These are phyloP conservation scores for Pseudogymnoascus destructans DNA, from an alignment of 2,329 filamentous ascomycete genomes.

Conservation along the genomic window DNA sequence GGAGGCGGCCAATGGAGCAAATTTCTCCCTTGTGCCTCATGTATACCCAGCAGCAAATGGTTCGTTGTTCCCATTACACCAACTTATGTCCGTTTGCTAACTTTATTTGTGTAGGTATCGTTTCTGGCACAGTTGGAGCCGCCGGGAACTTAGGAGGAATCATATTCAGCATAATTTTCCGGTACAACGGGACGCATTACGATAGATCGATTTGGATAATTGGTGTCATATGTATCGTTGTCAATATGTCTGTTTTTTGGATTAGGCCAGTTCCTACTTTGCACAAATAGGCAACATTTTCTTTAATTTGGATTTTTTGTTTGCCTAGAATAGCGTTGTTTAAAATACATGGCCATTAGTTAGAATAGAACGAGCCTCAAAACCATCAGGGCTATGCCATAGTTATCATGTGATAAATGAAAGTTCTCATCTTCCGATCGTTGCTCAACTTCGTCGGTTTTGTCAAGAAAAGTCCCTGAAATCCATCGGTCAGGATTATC, in stretches of 20 bases:
- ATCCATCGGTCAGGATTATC: neutral
- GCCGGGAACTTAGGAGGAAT: conserved; percentile 73
- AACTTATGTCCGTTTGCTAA: conserved; percentile 44
- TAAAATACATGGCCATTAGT: neutral
- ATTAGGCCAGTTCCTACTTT: conserved; percentile 36
- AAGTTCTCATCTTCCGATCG: neutral
- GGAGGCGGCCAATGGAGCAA: conserved; percentile 54
- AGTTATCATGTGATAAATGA: neutral
- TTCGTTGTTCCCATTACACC: neutral
- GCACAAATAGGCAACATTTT: neutral
- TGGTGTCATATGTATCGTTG: conserved; percentile 54
- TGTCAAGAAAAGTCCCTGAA: neutral
- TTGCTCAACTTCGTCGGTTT: neutral
- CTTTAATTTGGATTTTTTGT: neutral
- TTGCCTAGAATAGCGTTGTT: neutral
- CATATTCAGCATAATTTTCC: conserved; percentile 67
- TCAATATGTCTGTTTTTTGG: conserved; percentile 54
- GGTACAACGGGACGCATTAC: conserved; percentile 57
- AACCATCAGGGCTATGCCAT: neutral
- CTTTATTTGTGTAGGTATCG: conserved; percentile 33
- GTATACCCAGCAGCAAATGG: conserved; percentile 39
- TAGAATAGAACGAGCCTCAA: neutral
- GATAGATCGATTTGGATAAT: conserved; percentile 64
- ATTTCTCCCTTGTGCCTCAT: conserved; percentile 48
- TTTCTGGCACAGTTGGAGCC: conserved; percentile 65